These are phyloP conservation scores for Pseudozyma thailandica DNA, from an alignment of 1,284 basidiomycete species.

Conservation along the genomic window DNA sequence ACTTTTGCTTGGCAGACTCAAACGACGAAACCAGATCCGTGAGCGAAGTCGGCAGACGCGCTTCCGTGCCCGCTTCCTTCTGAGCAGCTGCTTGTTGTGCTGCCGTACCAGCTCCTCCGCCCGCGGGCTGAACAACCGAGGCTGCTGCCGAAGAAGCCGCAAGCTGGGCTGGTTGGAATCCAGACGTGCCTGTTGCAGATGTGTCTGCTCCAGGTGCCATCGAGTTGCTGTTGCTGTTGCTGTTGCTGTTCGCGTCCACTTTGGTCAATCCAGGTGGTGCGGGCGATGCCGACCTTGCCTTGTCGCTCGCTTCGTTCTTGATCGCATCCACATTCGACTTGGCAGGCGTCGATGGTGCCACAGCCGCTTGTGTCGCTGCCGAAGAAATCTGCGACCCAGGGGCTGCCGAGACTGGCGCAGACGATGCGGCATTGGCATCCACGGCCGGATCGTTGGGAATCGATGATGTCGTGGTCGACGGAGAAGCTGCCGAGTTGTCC, in stretches of 20 bases:
- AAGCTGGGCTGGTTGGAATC: constrained; percentile 61
- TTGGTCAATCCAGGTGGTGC: constrained; percentile 44
- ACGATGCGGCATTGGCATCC: constrained; percentile 8
- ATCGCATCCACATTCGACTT: constrained; percentile 31
- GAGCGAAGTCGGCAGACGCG: constrained; percentile 77
- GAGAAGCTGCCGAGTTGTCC: constrained; percentile 19
- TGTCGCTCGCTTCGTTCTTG: constrained; percentile 22
- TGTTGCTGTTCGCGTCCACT: constrained; percentile 17
- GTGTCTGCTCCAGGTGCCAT: background rate
- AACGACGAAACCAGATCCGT: constrained; percentile 94
- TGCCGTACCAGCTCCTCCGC: constrained; percentile 52
- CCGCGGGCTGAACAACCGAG: constrained; percentile 53
- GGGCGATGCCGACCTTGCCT: constrained; percentile 38
- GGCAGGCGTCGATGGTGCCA: constrained; percentile 15
- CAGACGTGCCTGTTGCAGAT: constrained; percentile 9
- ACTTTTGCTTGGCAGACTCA: constrained; percentile 91
- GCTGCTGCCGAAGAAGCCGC: constrained; percentile 70
- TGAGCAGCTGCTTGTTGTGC: constrained; percentile 52
- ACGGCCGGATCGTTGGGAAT: constrained; percentile 20
- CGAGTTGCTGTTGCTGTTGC: constrained; percentile 9
- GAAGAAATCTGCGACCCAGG: constrained; percentile 1
- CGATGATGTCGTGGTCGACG: constrained; percentile 34
- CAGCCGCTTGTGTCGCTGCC: constrained; percentile 9
- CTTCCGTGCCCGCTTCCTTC: constrained; percentile 57
- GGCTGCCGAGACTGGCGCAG: constrained; percentile 21